Percentiles rank a stretch among this genome's conserved stretches.
phyloP scores from a whole-genome alignment of 23 red algal species.

The Gracilaria vermiculophylla region DNA sequence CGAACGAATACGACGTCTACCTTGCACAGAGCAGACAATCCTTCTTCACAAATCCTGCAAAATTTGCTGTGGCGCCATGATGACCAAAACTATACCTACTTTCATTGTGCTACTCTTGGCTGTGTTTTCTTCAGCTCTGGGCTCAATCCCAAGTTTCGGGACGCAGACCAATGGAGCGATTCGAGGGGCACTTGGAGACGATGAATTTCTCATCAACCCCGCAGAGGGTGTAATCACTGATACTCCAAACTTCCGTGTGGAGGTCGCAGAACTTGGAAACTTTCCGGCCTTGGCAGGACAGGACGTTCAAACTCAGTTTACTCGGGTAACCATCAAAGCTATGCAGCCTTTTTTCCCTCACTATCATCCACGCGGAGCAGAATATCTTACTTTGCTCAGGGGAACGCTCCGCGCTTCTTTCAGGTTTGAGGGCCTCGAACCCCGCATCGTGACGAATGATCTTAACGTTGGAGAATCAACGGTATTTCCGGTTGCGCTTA shows the following conservation, averaged over 20 bases:
- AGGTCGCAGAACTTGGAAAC: slow-evolving; percentile 46
- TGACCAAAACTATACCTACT: too few species aligned
- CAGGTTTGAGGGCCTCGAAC: slow-evolving; percentile 43
- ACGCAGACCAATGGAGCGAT: neutral
- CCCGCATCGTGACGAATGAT: slow-evolving; percentile 27
- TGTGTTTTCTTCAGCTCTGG: neutral
- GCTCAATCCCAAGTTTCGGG: slow-evolving; percentile 27
- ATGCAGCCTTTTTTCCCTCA: slow-evolving; percentile 44
- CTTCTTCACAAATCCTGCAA: too few species aligned
- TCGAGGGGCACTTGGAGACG: neutral
- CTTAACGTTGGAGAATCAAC: slow-evolving; percentile 43
- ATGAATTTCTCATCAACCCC: slow-evolving; percentile 33
- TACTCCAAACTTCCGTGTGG: slow-evolving; percentile 47
- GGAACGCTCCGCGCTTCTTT: slow-evolving; percentile 54
- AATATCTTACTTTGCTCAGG: slow-evolving; percentile 34
- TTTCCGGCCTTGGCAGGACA: slow-evolving; percentile 46
- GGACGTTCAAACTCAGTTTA: slow-evolving; percentile 56
- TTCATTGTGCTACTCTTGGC: neutral
- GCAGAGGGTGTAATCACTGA: slow-evolving; percentile 9
- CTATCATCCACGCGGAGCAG: slow-evolving; percentile 55
- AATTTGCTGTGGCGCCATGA: too few species aligned
- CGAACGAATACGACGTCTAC: too few species aligned
- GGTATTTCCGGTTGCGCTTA: slow-evolving; percentile 58
- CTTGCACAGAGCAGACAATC: too few species aligned
- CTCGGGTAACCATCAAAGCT: slow-evolving; percentile 32